Conservation (phyloP, 1,139 yeast genomes). For the Geotrichum aggregatum region DNA sequence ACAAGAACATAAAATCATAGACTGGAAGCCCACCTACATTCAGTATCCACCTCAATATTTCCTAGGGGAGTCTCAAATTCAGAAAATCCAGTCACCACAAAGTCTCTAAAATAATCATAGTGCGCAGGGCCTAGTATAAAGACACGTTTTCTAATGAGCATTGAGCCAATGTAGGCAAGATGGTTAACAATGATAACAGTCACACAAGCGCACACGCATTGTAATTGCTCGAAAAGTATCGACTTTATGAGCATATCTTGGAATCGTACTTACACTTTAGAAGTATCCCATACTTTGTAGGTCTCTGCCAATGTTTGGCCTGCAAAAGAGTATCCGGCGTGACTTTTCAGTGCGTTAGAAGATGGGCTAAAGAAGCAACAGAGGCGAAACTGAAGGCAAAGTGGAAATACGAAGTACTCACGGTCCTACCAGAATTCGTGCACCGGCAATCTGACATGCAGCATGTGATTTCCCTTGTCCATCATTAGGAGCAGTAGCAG, state of each 20-base stretch:
- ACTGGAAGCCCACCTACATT: conserved; percentile 27
- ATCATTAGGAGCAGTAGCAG: conserved; percentile 13
- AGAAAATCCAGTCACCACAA: conserved; percentile 52
- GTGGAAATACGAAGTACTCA: conserved; percentile 27
- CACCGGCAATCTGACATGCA: conserved; percentile 46
- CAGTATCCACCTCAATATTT: conserved; percentile 58
- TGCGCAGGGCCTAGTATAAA: conserved; percentile 92
- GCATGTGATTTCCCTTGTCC: too few species aligned
- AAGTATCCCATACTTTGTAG: conserved; percentile 64
- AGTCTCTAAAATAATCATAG: conserved; percentile 72
- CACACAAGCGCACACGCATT: too few species aligned
- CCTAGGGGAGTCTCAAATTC: conserved; percentile 82
- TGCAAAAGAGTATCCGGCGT: conserved; percentile 87
- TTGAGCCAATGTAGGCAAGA: not conserved
- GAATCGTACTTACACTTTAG: conserved; percentile 38
- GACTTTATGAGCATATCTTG: too few species aligned
- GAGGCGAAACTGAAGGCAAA: not conserved
- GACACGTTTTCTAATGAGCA: conserved; percentile 49
- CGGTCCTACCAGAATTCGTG: conserved; percentile 60
- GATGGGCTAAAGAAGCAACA: not conserved
- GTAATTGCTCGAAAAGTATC: too few species aligned
- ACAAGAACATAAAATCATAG: too few species aligned
- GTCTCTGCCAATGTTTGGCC: conserved; percentile 77
- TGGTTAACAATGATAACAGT: too few species aligned
- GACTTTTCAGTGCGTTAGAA: conserved; percentile 38